phyloP scores from a whole-genome alignment of 352 stramenopile species.

The Pythium monospermum region DNA sequence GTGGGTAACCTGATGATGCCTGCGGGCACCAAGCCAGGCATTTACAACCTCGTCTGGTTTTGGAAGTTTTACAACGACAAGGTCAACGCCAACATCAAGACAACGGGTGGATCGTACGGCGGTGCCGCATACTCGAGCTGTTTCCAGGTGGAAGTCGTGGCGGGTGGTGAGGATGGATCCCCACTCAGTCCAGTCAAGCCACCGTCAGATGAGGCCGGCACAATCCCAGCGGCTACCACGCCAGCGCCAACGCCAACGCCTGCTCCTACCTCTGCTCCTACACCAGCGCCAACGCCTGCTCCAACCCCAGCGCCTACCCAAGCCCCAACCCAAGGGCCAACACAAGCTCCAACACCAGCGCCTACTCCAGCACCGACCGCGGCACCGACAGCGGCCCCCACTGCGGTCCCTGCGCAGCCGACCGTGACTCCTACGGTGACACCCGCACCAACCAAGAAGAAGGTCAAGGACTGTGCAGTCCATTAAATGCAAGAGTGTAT shows the following conservation, averaged over 20 bases:
- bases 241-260: slow-evolving; percentile 1
- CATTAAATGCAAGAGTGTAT: too few relatives aligned
- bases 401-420: neutral
- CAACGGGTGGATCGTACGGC: slow-evolving; percentile 36
- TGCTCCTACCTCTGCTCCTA: slow-evolving; percentile 2
- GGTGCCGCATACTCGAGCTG: slow-evolving; percentile 58
- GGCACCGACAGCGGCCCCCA: neutral
- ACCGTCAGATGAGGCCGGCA: slow-evolving; percentile 13
- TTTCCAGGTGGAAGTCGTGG: slow-evolving; percentile 52
- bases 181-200: slow-evolving; percentile 15
- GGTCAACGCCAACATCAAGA: slow-evolving; percentile 41
- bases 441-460: slow-evolving; percentile 9
- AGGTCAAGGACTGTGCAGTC: slow-evolving; percentile 17
- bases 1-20: slow-evolving; percentile 45
- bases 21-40: slow-evolving; percentile 30
- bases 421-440: slow-evolving; percentile 3
- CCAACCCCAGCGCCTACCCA: slow-evolving; percentile 10
- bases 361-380: too few relatives aligned
- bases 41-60: slow-evolving; percentile 70
- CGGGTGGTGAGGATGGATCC: slow-evolving; percentile 5
- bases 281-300: slow-evolving; percentile 9
- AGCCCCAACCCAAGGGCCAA: slow-evolving; percentile 3
- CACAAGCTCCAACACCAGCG: neutral
- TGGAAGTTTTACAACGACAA: slow-evolving; percentile 63
- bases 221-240: neutral